Evolutionary conservation across 2,329 filamentous ascomycete genomes (phyloP), one percentile per base, ranked within the genome.

Genomic region (Stachybotrys elegans): DNA sequence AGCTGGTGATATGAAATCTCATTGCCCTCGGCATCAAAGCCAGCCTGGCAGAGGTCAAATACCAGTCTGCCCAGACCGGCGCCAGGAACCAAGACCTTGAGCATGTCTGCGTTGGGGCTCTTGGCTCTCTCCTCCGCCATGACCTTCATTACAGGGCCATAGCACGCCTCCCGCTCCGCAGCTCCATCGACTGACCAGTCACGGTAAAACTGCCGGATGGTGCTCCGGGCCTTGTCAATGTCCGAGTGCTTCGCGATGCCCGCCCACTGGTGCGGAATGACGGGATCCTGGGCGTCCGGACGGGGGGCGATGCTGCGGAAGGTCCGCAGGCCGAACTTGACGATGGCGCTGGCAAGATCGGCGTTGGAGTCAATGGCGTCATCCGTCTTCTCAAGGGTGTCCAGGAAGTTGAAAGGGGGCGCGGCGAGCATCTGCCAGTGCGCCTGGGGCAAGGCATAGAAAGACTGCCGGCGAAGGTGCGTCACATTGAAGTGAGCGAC

Each of bases 1-100:
- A 98, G 78, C 62, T 95, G 89, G 63, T 98, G 93, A 59, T 95
- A 97, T 3, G 91, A 96, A 49, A 97, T 95, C 66, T 98, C 88
- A 59, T 96, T 97, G 22, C 92, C 92, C 63, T 96, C 90, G 1
- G 82, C 79, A 11, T 78, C 69, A 62, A 83, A 94, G 11, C 93
- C 91, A 1, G 70, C 72, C 22, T 70, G 70, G 59, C 84, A 89
- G 13, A 97, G 72, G 36, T 98, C 93, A 57, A 94, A 95, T 1
- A 97, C 88, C 3, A 97, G 71, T 13, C 93, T 79, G 3, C 89
- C 93, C 3, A 98, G 72, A 0, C 93, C 93, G 4, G 92, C 91
- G 0, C 93, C 93, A 0, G 93, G 93, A 0, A 97, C 84, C 1
- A 98, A 76, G 1, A 98, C 81, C 36, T 73, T 80, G 39, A 86